These are phyloP conservation scores for Chenopodium album DNA, from an alignment of 148 eudicot species.

Conservation along the genomic window DNA sequence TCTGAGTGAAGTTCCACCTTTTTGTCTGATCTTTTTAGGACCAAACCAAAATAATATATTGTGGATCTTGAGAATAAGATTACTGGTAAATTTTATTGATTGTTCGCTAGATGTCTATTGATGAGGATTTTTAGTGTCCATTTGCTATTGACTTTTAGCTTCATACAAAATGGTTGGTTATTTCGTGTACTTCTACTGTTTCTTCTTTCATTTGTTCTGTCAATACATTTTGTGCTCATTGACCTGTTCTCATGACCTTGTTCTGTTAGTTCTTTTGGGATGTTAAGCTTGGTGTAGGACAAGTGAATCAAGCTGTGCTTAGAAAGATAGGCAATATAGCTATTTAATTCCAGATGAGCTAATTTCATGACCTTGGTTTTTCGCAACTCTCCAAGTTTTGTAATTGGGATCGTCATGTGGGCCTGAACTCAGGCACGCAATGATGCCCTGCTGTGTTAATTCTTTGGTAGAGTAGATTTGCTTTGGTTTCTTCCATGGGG, in stretches of 20 bases:
- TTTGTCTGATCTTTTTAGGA: background rate
- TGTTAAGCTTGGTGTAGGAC: background rate
- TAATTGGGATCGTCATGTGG: background rate
- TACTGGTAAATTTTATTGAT: background rate
- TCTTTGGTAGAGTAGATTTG: background rate
- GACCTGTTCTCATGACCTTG: background rate
- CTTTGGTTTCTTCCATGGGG: background rate
- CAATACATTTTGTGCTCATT: background rate
- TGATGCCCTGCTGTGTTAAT: background rate
- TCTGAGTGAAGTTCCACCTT: background rate
- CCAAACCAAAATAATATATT: background rate
- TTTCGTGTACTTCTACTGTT: background rate
- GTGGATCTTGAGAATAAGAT: background rate
- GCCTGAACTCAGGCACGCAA: background rate
- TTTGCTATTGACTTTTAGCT: background rate
- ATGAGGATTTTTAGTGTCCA: background rate
- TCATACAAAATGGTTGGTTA: background rate
- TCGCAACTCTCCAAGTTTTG: background rate
- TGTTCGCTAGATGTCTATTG: slow-evolving; percentile 7
- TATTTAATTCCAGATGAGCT: background rate
- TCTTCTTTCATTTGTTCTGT: background rate
- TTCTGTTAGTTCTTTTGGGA: background rate
- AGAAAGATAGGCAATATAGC: background rate
- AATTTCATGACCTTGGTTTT: background rate
- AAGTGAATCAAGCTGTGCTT: background rate